phyloP scores from a whole-genome alignment of 306 rosid species.

The Rosa chinensis region DNA sequence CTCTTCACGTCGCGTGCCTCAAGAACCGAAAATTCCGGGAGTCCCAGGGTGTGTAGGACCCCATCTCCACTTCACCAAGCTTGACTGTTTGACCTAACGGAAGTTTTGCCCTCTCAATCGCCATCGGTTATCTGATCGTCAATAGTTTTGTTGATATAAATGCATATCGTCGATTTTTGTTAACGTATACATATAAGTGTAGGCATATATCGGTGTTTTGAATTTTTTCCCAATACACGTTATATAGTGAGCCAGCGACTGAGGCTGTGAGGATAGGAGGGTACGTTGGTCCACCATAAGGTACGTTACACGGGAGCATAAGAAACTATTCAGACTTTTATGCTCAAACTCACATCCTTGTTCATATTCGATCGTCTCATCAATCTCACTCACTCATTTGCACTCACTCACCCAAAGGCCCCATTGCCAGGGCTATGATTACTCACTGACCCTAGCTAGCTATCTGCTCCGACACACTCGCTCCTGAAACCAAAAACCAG shows the following conservation, averaged over 20 bases:
- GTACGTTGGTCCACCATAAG: neutral
- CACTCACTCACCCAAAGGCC: neutral
- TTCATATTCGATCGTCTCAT: neutral
- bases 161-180: too few relatives aligned
- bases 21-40: neutral
- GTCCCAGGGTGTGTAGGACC: neutral
- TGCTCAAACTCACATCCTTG: neutral
- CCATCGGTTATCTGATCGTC: neutral
- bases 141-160: too few relatives aligned
- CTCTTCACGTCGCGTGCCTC: conserved; percentile 1
- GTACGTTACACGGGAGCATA: neutral
- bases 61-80: neutral
- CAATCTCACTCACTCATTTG: neutral
- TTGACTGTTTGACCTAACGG: neutral
- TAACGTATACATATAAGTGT: too few relatives aligned
- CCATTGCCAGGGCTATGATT: neutral
- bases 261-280: neutral
- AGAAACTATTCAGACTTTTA: neutral
- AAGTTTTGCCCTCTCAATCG: neutral
- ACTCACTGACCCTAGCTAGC: neutral
- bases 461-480: neutral
- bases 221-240: too few relatives aligned
- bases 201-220: too few relatives aligned
- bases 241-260: too few relatives aligned
- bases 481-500: conserved; percentile 4